Evolutionary conservation across 805 yeast species (phyloP).

Genomic region (Ogataea trehalophila): DNA sequence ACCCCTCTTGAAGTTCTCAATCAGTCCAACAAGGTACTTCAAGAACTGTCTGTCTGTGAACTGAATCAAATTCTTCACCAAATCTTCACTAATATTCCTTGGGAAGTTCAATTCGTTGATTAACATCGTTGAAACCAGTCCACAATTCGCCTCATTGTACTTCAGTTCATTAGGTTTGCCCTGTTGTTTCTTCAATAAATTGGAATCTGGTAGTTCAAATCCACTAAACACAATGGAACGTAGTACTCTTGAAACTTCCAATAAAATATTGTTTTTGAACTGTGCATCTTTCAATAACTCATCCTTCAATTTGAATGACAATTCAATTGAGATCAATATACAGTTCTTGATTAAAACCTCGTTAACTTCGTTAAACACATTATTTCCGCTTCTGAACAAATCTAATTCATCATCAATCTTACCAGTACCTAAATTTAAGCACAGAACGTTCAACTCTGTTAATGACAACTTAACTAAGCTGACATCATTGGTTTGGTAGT

Average conservation of each 20-base stretch:
- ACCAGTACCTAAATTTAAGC: slow-evolving; percentile 64
- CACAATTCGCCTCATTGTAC: slow-evolving; percentile 24
- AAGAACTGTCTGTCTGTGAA: slow-evolving; percentile 60
- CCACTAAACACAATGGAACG: slow-evolving; percentile 48
- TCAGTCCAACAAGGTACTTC: slow-evolving; percentile 52
- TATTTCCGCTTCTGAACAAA: slow-evolving; percentile 40
- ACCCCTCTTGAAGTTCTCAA: slow-evolving; percentile 25
- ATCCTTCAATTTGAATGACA: slow-evolving; percentile 67
- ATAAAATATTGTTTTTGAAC: slow-evolving; percentile 59
- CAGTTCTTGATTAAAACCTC: slow-evolving; percentile 63
- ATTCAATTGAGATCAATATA: slow-evolving; percentile 65
- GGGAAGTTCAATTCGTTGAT: slow-evolving; percentile 60
- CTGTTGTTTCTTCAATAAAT: slow-evolving; percentile 16
- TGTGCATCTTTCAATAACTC: slow-evolving; percentile 77
- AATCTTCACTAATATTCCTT: slow-evolving; percentile 51
- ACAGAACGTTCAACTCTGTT: slow-evolving; percentile 59
- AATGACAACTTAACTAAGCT: slow-evolving; percentile 65
- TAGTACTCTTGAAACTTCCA: slow-evolving; percentile 66
- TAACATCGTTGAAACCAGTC: slow-evolving; percentile 24
- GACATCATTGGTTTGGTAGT: slow-evolving; percentile 49
- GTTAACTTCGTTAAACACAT: slow-evolving; percentile 59
- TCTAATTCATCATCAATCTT: slow-evolving; percentile 59
- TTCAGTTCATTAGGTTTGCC: slow-evolving; percentile 25
- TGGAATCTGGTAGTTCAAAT: slow-evolving; percentile 26
- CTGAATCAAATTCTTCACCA: slow-evolving; percentile 53